Evolutionary conservation across 2,329 filamentous ascomycete species (phyloP).

Genomic region (Ophiocordyceps camponoti-rufipedis): DNA sequence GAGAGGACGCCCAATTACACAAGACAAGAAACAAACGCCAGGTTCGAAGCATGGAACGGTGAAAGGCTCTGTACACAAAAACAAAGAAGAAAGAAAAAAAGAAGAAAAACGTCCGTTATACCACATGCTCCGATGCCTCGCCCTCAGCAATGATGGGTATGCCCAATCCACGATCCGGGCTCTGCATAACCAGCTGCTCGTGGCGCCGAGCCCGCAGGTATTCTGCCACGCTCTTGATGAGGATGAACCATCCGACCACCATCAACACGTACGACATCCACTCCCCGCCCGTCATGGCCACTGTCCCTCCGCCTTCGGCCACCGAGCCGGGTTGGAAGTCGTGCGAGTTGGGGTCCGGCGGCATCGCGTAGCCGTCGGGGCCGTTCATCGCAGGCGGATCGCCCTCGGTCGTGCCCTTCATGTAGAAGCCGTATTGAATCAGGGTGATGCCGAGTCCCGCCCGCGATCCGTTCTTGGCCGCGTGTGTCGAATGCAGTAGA

Average conservation of each 20-base stretch:
- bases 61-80: neutral
- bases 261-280: constrained; percentile 88
- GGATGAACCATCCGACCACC: constrained; percentile 95
- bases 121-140: constrained; percentile 60
- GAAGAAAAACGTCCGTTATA: constrained; percentile 24
- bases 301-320: constrained; percentile 24
- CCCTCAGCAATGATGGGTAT: constrained; percentile 76
- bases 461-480: constrained; percentile 91
- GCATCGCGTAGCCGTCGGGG: constrained; percentile 45
- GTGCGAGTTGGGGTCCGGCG: constrained; percentile 77
- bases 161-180: constrained; percentile 71
- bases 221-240: constrained; percentile 85
- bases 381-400: constrained; percentile 25
- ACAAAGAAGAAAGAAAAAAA: neutral
- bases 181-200: constrained; percentile 83
- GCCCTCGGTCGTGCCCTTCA: constrained; percentile 46
- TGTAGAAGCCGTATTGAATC: constrained; percentile 92
- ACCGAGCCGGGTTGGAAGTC: constrained; percentile 65
- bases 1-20: neutral
- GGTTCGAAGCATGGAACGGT: neutral
- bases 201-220: constrained; percentile 77
- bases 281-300: constrained; percentile 54
- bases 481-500: constrained; percentile 91
- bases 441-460: constrained; percentile 88
- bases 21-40: neutral